Conservation (phyloP, 2,329 filamentous ascomycete genomes). For the Colletotrichum sp. region DNA sequence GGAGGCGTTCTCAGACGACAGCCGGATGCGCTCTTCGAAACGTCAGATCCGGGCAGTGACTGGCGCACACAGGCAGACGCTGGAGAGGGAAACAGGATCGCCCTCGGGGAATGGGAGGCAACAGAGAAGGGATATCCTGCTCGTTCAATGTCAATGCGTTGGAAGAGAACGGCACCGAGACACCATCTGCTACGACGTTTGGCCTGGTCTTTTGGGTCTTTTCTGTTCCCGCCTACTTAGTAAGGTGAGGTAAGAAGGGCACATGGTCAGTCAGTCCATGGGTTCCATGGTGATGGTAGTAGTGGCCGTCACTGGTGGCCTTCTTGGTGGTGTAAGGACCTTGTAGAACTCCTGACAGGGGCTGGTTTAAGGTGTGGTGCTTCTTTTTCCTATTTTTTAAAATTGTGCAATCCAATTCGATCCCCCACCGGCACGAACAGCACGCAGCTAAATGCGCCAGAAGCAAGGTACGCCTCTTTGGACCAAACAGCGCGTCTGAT, state of each 20-base stretch:
- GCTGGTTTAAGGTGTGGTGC: not conserved
- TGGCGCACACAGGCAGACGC: not conserved
- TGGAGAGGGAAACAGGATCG: conserved; percentile 11
- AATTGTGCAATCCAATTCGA: conserved; percentile 18
- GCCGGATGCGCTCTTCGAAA: conserved; percentile 22
- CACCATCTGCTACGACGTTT: conserved; percentile 40
- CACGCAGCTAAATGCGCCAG: not conserved
- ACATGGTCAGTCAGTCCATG: not conserved
- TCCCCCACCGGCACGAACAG: conserved; percentile 1
- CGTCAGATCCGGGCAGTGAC: conserved; percentile 13
- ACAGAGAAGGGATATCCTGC: conserved; percentile 11
- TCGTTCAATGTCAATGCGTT: conserved; percentile 17
- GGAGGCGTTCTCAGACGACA: conserved; percentile 19
- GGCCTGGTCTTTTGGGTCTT: not conserved
- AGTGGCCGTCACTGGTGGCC: not conserved
- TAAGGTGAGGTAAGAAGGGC: not conserved
- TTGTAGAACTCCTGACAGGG: conserved; percentile 15
- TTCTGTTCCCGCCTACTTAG: not conserved
- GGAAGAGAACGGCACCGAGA: conserved; percentile 34
- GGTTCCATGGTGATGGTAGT: not conserved
- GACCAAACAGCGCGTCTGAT: conserved; percentile 13
- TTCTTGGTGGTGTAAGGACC: not conserved
- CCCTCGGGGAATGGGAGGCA: not conserved
- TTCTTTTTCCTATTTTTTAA: conserved; percentile 6
- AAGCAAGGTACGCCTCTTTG: conserved; percentile 10